Evolutionary conservation across 164 flowering plant genomes (phyloP), one percentile per base, ranked within the genome.

Genomic region (Macadamia integrifolia): DNA sequence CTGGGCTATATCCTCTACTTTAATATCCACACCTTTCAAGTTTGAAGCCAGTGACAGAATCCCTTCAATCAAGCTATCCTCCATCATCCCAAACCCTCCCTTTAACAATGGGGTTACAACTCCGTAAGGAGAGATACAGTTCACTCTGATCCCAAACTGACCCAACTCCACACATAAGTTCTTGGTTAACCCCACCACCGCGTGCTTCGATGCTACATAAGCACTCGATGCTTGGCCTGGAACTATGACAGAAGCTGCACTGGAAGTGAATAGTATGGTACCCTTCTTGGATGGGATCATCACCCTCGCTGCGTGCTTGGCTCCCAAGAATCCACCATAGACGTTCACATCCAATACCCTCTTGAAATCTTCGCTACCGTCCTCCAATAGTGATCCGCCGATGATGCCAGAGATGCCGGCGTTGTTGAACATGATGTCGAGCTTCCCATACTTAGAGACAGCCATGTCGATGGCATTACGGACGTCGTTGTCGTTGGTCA

Each of bases 301-400:
- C 3, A 75, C 83, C 2, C 81, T 49, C 1, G 83, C 85, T 0
- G 83, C 85, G 46, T 82, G 85, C 57, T 82, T 82, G 31, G 69
- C 74, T 6, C 80, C 78, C 31, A 76, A 35, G 60, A 74, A 78
- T 5, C 35, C 66, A 3, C 83, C 82, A 0, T 58, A 40, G 0
- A 76, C 30, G 35, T 83, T 81, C 1, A 73, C 74, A 8, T 61
- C 17, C 0, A 74, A 7, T n/a, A 83, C 79, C 5, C 58, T 59
- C 62, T 75, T 66, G 18, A 77, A 77, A 1, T 72, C 78, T 3
- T 73, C 55, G 9, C 31, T 17, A 31, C 66, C 70, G 9, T 43
- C 46, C 31, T 79, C 80, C 0, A 74, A 58, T 28, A 81, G 40
- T 57, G 59, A 29, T n/a, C 65, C 50, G 5, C 69, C 68, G 9